Conservation (phyloP, 345 rosid genomes). For the Capsella bursapastoris region DNA sequence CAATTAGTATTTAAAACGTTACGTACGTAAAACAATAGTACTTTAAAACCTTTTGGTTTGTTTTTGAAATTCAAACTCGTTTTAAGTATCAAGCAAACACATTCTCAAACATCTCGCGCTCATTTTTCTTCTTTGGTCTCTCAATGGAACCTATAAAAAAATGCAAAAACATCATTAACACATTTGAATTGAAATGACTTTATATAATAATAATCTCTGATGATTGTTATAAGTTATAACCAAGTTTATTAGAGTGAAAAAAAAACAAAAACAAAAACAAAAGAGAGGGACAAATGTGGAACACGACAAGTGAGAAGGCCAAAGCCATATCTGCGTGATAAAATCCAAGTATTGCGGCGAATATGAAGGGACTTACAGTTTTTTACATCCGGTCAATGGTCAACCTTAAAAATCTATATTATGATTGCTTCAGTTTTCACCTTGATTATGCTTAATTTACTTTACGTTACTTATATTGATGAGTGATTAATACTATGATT, state of each 20-base stretch:
- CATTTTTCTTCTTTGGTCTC: conserved; percentile 22
- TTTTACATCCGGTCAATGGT: conserved; percentile 30
- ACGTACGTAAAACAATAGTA: conserved; percentile 2
- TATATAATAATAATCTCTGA: conserved; percentile 8
- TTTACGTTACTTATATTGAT: background rate
- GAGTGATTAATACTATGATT: conserved; percentile 7
- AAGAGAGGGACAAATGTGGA: conserved; percentile 38
- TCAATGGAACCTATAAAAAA: background rate
- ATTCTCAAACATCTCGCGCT: conserved; percentile 35
- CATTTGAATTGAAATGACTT: background rate
- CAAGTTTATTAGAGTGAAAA: background rate
- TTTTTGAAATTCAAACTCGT: conserved; percentile 42
- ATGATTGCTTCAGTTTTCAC: background rate
- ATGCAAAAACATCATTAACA: background rate
- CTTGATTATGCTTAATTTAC: conserved; percentile 10
- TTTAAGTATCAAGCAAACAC: conserved; percentile 15
- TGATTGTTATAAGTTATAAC: background rate
- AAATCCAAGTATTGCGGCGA: conserved; percentile 40
- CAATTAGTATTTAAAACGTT: conserved; percentile 29
- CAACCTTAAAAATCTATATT: background rate
- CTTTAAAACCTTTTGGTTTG: conserved; percentile 30
- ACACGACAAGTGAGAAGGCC: conserved; percentile 39
- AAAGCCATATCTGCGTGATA: conserved; percentile 27
- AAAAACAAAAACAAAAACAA: background rate
- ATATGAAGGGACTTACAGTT: conserved; percentile 15